Base-by-base conservation (phyloP, 176 grass and related monocot species). In the Eleusine indica region DNA sequence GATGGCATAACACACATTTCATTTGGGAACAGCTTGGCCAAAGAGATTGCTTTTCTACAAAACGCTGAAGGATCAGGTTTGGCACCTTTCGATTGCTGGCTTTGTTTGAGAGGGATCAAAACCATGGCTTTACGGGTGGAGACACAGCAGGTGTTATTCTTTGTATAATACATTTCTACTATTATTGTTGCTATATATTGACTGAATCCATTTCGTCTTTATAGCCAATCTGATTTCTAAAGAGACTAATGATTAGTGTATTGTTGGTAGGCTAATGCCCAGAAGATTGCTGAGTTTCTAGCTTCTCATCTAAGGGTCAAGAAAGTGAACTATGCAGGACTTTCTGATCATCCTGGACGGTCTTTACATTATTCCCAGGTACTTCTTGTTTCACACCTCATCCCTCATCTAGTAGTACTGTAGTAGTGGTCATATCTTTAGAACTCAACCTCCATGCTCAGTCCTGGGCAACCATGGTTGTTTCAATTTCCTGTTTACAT, bases 221-320 rank as follows among this genome's bases (percentile, higher is more conserved):
- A 2, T 66, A 17, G 14, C 30, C 39, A 16, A 46, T 64, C 64
- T 11, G 52, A 48, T 48, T 60, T 74, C 2, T 77, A 8, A 40
- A 6, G 42, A 73, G 58, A 6, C 73, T 58, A 61, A 82, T 21
- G 1, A 12, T 77, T 47, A 49, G 18, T 85, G 52, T 57, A 16
- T 84, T 78, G 18, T 83, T 85, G 38, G 78, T 40, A 98, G 96
- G 96, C 77, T 71, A 98, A 98, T 92, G 93, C 96, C 17, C 91
- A 98, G 78, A 98, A 98, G 84, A 89, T 98, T 87, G 96, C 96
- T 82, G 96, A 98, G 77, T 98, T 95, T 66, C 68, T 98, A 79
- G 92, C 87, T 61, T 90, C 96, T 87, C 96, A 96, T 80, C 91
- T 91, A 78, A 93, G 66, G 82, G 87, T 96, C 71, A 92, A 90